phyloP scores from a whole-genome alignment of 345 rosid species.

The Eucalyptus sp. region DNA sequence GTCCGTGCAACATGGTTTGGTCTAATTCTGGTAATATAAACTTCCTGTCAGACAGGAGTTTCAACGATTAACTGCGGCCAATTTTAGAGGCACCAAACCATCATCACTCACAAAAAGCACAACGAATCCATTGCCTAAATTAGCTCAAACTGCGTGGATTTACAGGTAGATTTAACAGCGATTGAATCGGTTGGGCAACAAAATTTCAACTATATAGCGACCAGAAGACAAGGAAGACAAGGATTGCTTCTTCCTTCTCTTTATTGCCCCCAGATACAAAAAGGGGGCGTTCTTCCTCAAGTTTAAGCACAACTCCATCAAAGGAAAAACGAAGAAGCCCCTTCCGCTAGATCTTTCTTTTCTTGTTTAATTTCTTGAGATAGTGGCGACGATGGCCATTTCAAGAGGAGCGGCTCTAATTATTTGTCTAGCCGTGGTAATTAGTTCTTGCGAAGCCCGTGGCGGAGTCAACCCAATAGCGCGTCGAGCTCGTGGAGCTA shows the following conservation, averaged over 20 bases:
- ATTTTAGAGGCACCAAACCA: not conserved
- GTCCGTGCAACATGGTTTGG: not conserved
- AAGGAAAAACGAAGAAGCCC: not conserved
- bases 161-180: not conserved
- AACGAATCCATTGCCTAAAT: not conserved
- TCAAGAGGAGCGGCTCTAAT: not conserved
- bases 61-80: not conserved
- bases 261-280: not conserved
- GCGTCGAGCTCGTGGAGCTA: not conserved
- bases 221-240: not conserved
- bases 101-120: not conserved
- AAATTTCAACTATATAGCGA: not conserved
- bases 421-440: not conserved
- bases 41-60: not conserved
- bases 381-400: not conserved
- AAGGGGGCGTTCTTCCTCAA: not conserved
- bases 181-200: not conserved
- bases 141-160: not conserved
- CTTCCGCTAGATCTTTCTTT: not conserved
- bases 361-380: not conserved
- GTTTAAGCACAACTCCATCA: not conserved
- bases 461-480: not conserved
- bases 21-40: not conserved
- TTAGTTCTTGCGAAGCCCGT: not conserved
- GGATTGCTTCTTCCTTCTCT: not conserved